phyloP scores from a whole-genome alignment of 352 stramenopile species.

The Globisporangium emineosum region DNA sequence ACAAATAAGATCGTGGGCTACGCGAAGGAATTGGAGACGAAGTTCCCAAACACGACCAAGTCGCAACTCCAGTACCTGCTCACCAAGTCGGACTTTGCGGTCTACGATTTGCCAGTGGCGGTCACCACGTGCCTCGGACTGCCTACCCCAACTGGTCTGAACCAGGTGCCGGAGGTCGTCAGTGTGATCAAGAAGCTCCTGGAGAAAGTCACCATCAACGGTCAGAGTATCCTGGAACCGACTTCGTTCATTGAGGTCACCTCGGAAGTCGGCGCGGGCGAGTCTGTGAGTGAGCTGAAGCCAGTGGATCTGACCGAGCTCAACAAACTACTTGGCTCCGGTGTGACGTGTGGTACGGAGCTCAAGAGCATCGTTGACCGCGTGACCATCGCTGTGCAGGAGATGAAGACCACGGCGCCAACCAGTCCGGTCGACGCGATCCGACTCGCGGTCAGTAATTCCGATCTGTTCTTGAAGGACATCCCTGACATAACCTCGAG shows the following conservation, averaged over 20 bases:
- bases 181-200: slow-evolving; percentile 19
- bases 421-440: slow-evolving; percentile 36
- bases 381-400: slow-evolving; percentile 32
- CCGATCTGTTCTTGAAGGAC: slow-evolving; percentile 36
- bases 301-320: slow-evolving; percentile 13
- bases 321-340: slow-evolving; percentile 32
- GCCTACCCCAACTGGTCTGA: slow-evolving; percentile 3
- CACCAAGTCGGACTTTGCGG: slow-evolving; percentile 51
- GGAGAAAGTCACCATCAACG: slow-evolving; percentile 30
- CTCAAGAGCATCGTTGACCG: slow-evolving; percentile 51
- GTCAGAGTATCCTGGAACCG: slow-evolving; percentile 29
- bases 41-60: slow-evolving; percentile 39
- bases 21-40: slow-evolving; percentile 31
- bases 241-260: slow-evolving; percentile 40
- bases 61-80: slow-evolving; percentile 51
- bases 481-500: slow-evolving; percentile 42
- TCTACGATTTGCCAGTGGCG: slow-evolving; percentile 46
- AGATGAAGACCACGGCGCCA: slow-evolving; percentile 28
- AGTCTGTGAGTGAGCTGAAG: slow-evolving; percentile 5
- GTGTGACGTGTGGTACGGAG: slow-evolving; percentile 29
- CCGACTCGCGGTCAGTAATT: slow-evolving; percentile 35
- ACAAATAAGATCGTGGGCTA: slow-evolving; percentile 42
- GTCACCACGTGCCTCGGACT: slow-evolving; percentile 48
- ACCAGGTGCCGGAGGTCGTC: slow-evolving; percentile 8
- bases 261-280: slow-evolving; percentile 12